A percentile compares a stretch with the other conserved stretches of the same genome.
These are phyloP conservation scores for Xylariaceae sp. DNA, from an alignment of 2,329 filamentous ascomycete genomes.

Conservation along the genomic window DNA sequence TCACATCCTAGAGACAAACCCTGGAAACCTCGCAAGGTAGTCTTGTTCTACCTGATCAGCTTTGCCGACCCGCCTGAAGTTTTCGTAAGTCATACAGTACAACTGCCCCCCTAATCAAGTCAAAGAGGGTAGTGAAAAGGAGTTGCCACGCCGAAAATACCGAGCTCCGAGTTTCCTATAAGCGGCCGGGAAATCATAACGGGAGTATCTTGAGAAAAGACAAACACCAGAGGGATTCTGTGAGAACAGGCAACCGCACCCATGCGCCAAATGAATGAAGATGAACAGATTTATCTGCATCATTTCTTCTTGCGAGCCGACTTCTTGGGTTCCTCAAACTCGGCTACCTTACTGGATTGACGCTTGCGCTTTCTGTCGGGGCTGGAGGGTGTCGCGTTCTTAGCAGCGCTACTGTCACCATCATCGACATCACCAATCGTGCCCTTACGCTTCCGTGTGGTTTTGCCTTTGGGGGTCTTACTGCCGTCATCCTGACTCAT, in stretches of 20 bases:
- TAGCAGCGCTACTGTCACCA: slow-evolving; percentile 35
- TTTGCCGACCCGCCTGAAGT: slow-evolving; percentile 12
- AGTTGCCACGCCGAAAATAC: background rate
- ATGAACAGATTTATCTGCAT: slow-evolving; percentile 30
- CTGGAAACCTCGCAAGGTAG: slow-evolving; percentile 4
- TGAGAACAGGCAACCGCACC: slow-evolving; percentile 9
- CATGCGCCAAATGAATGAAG: slow-evolving; percentile 1
- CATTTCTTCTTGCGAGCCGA: slow-evolving; percentile 52
- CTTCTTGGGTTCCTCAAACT: slow-evolving; percentile 55
- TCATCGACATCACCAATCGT: slow-evolving; percentile 43
- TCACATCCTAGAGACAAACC: slow-evolving; percentile 13
- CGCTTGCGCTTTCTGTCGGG: slow-evolving; percentile 61
- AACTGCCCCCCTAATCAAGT: slow-evolving; percentile 17
- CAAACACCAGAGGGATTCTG: slow-evolving; percentile 4
- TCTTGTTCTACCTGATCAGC: slow-evolving; percentile 9
- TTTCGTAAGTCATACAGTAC: slow-evolving; percentile 30
- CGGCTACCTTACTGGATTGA: slow-evolving; percentile 49
- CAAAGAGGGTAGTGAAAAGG: slow-evolving; percentile 7
- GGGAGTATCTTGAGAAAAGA: slow-evolving; percentile 7
- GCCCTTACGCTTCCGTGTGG: slow-evolving; percentile 53
- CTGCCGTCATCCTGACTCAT: slow-evolving; percentile 36
- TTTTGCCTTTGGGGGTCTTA: slow-evolving; percentile 54
- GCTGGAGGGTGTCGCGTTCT: slow-evolving; percentile 42
- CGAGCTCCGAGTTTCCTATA: background rate
- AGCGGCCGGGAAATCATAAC: slow-evolving; percentile 6